phyloP scores from a whole-genome alignment of 1,284 basidiomycete species.

The Tremellales sp. region DNA sequence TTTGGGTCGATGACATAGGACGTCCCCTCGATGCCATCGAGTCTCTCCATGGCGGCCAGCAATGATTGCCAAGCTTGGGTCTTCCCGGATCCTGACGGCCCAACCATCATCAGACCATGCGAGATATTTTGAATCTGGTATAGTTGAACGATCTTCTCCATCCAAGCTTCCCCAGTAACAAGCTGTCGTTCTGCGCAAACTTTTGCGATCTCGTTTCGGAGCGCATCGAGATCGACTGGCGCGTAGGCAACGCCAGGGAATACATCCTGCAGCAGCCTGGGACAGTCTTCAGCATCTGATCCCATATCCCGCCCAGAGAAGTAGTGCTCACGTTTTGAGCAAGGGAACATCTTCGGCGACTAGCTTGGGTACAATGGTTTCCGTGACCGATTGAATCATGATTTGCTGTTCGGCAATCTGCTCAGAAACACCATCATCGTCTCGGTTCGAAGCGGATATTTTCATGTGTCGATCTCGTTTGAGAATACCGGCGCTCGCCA shows the following conservation, averaged over 20 bases:
- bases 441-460: slow-evolving; percentile 17
- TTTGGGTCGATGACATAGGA: slow-evolving; percentile 98
- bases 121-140: slow-evolving; percentile 99
- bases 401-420: slow-evolving; percentile 87
- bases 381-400: slow-evolving; percentile 97
- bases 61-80: slow-evolving; percentile 96
- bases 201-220: slow-evolving; percentile 76
- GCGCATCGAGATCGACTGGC: slow-evolving; percentile 80
- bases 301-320: slow-evolving; percentile 1
- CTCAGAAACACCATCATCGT: slow-evolving; percentile 50
- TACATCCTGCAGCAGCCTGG: slow-evolving; percentile 87
- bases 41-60: slow-evolving; percentile 79
- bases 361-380: slow-evolving; percentile 97
- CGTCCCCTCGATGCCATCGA: slow-evolving; percentile 89
- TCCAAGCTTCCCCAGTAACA: slow-evolving; percentile 82
- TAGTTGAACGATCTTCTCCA: slow-evolving; percentile 92
- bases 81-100: slow-evolving; percentile 94
- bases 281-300: slow-evolving; percentile 5
- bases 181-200: slow-evolving; percentile 85
- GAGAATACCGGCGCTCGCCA: slow-evolving; percentile 94
- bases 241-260: slow-evolving; percentile 93
- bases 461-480: slow-evolving; percentile 78
- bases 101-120: slow-evolving; percentile 99
- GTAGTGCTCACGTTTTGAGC: slow-evolving; percentile 66
- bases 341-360: slow-evolving; percentile 96